Evolutionary conservation across 2,329 filamentous ascomycete species (phyloP).

Genomic region (Grosmannia penicillata): DNA sequence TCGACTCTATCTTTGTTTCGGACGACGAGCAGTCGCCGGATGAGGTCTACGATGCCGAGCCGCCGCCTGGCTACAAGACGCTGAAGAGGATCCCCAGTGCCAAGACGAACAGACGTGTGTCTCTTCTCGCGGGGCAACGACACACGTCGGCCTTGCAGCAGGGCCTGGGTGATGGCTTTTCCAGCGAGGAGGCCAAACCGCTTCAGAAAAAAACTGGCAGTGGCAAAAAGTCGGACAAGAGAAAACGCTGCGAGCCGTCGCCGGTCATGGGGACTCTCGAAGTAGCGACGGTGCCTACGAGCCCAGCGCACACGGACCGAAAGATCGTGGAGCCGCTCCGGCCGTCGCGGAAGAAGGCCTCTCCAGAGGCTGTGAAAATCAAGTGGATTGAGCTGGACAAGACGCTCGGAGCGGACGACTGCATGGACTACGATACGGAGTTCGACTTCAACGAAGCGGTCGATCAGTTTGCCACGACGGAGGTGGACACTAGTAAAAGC

Average conservation of each 20-base stretch:
- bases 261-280: constrained; percentile 7
- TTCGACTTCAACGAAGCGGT: too few relatives aligned
- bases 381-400: too few relatives aligned
- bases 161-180: constrained; percentile 9
- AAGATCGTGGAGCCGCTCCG: too few relatives aligned
- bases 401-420: too few relatives aligned
- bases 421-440: too few relatives aligned
- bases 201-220: not conserved
- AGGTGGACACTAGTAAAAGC: too few relatives aligned
- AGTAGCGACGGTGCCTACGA: constrained; percentile 1
- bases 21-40: not conserved
- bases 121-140: too few relatives aligned
- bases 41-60: not conserved
- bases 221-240: constrained; percentile 4
- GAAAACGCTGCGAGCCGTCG: not conserved
- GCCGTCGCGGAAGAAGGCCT: too few relatives aligned
- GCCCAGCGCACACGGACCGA: too few relatives aligned
- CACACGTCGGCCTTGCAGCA: not conserved
- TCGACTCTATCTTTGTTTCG: not conserved
- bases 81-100: constrained; percentile 1
- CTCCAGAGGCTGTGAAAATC: too few relatives aligned
- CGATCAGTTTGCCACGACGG: too few relatives aligned
- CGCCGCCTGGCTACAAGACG: constrained; percentile 9
- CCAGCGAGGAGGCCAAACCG: constrained; percentile 7
- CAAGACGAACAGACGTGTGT: too few relatives aligned